Conservation (phyloP, 345 rosid species). For the Clausena lansium region DNA sequence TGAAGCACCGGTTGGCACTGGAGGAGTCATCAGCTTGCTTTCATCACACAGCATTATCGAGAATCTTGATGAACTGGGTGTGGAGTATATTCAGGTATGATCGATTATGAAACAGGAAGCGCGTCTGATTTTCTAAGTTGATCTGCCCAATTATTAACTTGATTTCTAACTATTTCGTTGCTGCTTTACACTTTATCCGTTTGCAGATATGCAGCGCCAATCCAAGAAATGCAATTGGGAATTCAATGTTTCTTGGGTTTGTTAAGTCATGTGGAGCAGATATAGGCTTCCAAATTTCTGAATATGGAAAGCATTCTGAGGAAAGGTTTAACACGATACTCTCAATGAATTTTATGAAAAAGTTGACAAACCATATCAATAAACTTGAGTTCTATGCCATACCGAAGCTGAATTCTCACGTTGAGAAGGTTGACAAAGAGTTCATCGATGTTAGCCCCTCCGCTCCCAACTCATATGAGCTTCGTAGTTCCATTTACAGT, state of each 20-base stretch:
- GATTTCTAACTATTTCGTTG: neutral
- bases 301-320: slow-evolving; percentile 24
- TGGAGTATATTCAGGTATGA: slow-evolving; percentile 68
- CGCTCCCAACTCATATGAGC: slow-evolving; percentile 57
- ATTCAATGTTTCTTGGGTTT: slow-evolving; percentile 50
- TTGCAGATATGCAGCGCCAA: slow-evolving; percentile 50
- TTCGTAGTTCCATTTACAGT: slow-evolving; percentile 51
- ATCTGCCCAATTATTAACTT: neutral
- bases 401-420: slow-evolving; percentile 40
- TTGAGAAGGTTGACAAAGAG: slow-evolving; percentile 57
- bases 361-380: slow-evolving; percentile 31
- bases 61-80: slow-evolving; percentile 51
- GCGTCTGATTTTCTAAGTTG: neutral
- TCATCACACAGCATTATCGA: slow-evolving; percentile 49
- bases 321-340: slow-evolving; percentile 42
- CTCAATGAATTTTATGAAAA: slow-evolving; percentile 46
- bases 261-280: slow-evolving; percentile 43
- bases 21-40: slow-evolving; percentile 62
- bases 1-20: slow-evolving; percentile 78
- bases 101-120: neutral
- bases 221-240: slow-evolving; percentile 18
- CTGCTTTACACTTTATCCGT: neutral
- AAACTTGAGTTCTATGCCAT: slow-evolving; percentile 48
- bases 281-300: slow-evolving; percentile 46
- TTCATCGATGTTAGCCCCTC: slow-evolving; percentile 62